phyloP scores from a whole-genome alignment of 192 early-diverging fungal species.

The Backusella psychrophila region DNA sequence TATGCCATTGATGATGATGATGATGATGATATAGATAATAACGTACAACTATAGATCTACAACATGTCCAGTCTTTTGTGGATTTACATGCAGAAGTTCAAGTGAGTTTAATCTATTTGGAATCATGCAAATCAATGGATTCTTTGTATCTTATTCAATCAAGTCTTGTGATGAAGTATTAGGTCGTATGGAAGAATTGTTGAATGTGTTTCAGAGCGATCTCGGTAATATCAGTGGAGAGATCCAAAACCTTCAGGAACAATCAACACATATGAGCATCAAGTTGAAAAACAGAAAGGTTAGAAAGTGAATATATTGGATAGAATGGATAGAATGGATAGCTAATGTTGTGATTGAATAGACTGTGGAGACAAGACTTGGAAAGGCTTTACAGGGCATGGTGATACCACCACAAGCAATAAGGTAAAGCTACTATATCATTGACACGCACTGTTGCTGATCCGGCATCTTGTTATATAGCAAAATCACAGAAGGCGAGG shows the following conservation, averaged over 20 bases:
- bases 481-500: conserved; percentile 89
- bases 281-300: conserved; percentile 82
- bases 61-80: conserved; percentile 57
- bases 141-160: not conserved
- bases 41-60: conserved; percentile 42
- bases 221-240: conserved; percentile 86
- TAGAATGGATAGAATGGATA: too few species aligned
- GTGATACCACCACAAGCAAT: conserved; percentile 75
- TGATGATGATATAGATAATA: not conserved
- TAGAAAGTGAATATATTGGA: not conserved
- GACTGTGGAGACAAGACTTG: conserved; percentile 70
- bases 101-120: conserved; percentile 30
- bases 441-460: not conserved
- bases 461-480: conserved; percentile 33
- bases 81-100: conserved; percentile 65
- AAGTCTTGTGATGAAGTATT: conserved; percentile 77
- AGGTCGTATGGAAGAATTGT: conserved; percentile 79
- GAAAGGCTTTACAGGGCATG: conserved; percentile 78
- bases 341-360: conserved; percentile 13
- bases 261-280: conserved; percentile 78
- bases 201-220: conserved; percentile 84
- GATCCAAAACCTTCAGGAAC: conserved; percentile 83
- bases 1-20: not conserved
- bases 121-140: not conserved
- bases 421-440: conserved; percentile 21